A percentile compares a stretch with the other conserved stretches of the same genome.
phyloP scores from a whole-genome alignment of 2,329 filamentous ascomycete genomes.

The Xylariaceae sp. region DNA sequence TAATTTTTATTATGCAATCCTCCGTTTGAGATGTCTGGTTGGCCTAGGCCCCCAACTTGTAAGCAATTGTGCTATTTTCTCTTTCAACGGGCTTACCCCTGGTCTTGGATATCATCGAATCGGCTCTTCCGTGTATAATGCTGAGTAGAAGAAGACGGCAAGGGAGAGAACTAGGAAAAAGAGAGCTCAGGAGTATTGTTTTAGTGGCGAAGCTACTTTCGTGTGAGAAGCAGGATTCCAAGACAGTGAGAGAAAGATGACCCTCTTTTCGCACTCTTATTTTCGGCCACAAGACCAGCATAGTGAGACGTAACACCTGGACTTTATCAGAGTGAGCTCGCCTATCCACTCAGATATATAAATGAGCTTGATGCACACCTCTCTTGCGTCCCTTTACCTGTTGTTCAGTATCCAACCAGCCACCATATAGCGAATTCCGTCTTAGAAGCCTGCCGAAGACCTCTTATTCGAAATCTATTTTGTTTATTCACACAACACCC shows the following conservation, averaged over 20 bases:
- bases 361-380: neutral
- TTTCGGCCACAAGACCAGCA: neutral
- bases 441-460: neutral
- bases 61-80: conserved; percentile 8
- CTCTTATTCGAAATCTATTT: neutral
- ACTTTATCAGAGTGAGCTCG: neutral
- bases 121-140: conserved; percentile 11
- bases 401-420: conserved; percentile 4
- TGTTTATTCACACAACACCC: neutral
- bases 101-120: conserved; percentile 8
- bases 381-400: neutral
- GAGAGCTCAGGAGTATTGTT: conserved; percentile 1
- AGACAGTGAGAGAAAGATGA: neutral
- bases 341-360: conserved; percentile 6
- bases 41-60: neutral
- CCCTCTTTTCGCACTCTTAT: neutral
- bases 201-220: conserved; percentile 13
- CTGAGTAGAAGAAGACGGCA: conserved; percentile 17
- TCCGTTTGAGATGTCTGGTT: conserved; percentile 4
- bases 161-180: neutral
- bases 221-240: neutral
- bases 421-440: neutral
- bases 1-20: conserved; percentile 1
- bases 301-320: conserved; percentile 3
- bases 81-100: conserved; percentile 18